These are phyloP conservation scores for Trapa bicornis DNA, from an alignment of 345 rosid species.

Conservation along the genomic window DNA sequence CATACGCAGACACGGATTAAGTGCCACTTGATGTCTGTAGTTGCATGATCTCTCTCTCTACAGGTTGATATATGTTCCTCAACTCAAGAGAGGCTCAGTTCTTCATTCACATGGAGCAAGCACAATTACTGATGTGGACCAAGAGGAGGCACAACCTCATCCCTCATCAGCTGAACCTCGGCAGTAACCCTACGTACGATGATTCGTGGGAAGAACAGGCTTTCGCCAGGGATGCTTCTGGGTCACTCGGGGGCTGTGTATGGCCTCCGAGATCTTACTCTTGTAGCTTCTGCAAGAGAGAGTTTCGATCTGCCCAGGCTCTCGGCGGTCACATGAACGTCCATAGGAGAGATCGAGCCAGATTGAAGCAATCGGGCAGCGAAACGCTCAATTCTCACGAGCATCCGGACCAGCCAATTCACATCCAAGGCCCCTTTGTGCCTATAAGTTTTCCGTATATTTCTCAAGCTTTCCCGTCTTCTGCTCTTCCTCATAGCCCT, in stretches of 20 bases:
- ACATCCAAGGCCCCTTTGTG: slow-evolving; percentile 16
- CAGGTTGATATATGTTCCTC: not conserved
- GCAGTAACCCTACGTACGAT: slow-evolving; percentile 15
- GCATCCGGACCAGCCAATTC: slow-evolving; percentile 11
- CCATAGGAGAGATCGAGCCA: slow-evolving; percentile 85
- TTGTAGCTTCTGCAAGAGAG: slow-evolving; percentile 75
- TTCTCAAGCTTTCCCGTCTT: slow-evolving; percentile 23
- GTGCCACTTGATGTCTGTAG: not conserved
- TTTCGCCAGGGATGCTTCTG: slow-evolving; percentile 71
- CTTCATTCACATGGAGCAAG: slow-evolving; percentile 22
- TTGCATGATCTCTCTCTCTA: not conserved
- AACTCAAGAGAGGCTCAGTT: not conserved
- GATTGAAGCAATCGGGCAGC: slow-evolving; percentile 46
- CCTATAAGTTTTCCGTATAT: slow-evolving; percentile 28
- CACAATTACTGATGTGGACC: slow-evolving; percentile 39
- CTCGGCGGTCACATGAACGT: slow-evolving; percentile 95
- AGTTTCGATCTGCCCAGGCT: slow-evolving; percentile 84
- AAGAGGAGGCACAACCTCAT: slow-evolving; percentile 25
- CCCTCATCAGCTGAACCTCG: slow-evolving; percentile 21
- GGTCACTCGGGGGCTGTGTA: slow-evolving; percentile 39
- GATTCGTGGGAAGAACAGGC: slow-evolving; percentile 93
- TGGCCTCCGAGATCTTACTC: slow-evolving; percentile 96
- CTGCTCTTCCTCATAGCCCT: slow-evolving; percentile 37
- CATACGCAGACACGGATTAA: not conserved
- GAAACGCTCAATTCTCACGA: slow-evolving; percentile 22